Evolutionary conservation across 1,284 basidiomycete genomes (phyloP), one percentile per base, ranked within the genome.

Genomic region (Kwoniella shivajii): DNA sequence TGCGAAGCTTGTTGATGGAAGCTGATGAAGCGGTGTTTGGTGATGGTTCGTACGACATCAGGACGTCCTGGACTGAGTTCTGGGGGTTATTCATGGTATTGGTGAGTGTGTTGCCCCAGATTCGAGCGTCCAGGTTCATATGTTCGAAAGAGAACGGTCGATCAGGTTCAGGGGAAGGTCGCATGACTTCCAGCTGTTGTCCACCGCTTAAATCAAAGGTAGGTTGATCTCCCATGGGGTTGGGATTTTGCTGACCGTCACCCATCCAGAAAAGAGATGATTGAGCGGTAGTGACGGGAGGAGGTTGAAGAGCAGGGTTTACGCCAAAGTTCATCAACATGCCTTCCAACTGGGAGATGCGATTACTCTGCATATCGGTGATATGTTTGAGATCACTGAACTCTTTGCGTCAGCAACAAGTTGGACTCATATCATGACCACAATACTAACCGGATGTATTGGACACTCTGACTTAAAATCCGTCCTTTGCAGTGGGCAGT

Each of bases 401-500:
- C n/a, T 27, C 24, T 11, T 38, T 27, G 9, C 27, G 14, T 11
- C 13, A 38, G 20, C 27, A 10, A 18, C 26, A 36, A 18, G 27
- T 39, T n/a, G 36, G 38, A 13, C 9, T 7, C 24, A 44, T 59
- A 64, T 26, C 31, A 24, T 14, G 6, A 26, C 34, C 33, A 14
- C 42, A 6, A 43, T 30, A 59, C 73, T 43, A 26, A 75, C 73
- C 66, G 64, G 37, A 75, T 75, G 43, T 75, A 74, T 29, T 67
- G 64, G 5, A 75, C 74, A 30, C 69, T 72, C 53, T 74, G 66
- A 13, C 60, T 66, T 26, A 75, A 59, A 24, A 75, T 74, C 5
- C 69, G 54, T 9, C 74, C 74, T 51, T 75, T 75, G 59, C 72
- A 74, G n/a, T 74, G 71, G 1, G 61, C 68, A 4, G 69, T 61